Evolutionary conservation across 768 basidiomycete species (phyloP).

Genomic region (Sarcodon sp.): DNA sequence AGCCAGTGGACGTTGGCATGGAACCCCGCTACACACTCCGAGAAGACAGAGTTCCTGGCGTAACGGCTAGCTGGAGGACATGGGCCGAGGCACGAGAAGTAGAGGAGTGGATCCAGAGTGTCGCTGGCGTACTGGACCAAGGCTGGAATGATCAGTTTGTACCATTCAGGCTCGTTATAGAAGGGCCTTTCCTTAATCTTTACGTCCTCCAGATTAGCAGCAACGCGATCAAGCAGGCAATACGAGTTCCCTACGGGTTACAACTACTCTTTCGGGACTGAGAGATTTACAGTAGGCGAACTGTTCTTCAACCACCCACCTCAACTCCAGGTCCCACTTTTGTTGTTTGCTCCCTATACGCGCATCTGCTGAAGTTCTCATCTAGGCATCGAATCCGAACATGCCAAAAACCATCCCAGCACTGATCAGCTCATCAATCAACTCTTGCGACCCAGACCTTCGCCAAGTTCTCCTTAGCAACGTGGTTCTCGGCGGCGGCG

Average conservation of each 20-base stretch:
- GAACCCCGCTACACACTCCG: constrained; percentile 59
- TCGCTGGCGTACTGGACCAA: constrained; percentile 75
- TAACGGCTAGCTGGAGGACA: constrained; percentile 68
- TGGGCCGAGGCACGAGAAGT: constrained; percentile 79
- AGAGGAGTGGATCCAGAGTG: constrained; percentile 89
- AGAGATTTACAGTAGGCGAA: constrained; percentile 80
- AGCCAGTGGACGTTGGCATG: constrained; percentile 64
- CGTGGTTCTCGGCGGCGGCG: constrained; percentile 92
- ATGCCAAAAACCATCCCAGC: constrained; percentile 66
- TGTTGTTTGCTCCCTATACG: neutral
- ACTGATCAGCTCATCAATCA: constrained; percentile 66
- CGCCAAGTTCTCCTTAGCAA: constrained; percentile 85
- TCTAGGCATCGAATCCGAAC: constrained; percentile 41
- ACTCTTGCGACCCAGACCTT: constrained; percentile 83
- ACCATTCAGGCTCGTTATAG: neutral
- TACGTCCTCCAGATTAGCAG: constrained; percentile 34
- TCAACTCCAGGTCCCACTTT: constrained; percentile 10
- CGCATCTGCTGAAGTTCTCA: neutral
- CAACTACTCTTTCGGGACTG: constrained; percentile 68
- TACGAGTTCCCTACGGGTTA: constrained; percentile 98
- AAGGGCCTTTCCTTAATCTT: neutral
- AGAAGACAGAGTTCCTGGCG: constrained; percentile 57
- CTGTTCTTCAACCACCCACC: constrained; percentile 71
- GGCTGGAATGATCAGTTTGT: constrained; percentile 84
- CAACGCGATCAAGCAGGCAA: constrained; percentile 41